Evolutionary conservation across 2,329 filamentous ascomycete species (phyloP), one percentile per base, ranked within the genome.

Genomic region (Beauveria rudraprayagi): DNA sequence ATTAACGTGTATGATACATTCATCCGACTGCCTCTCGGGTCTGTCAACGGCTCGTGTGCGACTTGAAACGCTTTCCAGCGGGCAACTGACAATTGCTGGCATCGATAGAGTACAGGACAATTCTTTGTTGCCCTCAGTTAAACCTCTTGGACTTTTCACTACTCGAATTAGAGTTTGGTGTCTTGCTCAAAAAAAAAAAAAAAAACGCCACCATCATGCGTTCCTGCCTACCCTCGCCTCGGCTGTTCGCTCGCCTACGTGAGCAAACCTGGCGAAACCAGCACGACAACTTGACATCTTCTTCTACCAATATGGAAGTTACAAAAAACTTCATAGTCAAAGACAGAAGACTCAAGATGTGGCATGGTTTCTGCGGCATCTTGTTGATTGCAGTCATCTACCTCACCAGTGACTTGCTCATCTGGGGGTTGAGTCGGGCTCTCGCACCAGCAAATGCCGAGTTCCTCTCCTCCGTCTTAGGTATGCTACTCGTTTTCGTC

Each of bases 381-480:
- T 16, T 73, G 7, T 66, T 70, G 16, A 71, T 78, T 10, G 64
- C 71, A 1, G 30, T 73, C 7, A 69, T 80, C 8, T 78, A 74
- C 46, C 63, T 79, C 2, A 26, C 68, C 17, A 75, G 76, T 61
- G 76, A 82, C 65, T 63, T 81, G n/a, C 64, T 78, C 37, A 78
- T 80, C 22, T 80, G 76, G 67, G 75, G 71, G 2, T 67, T 81
- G 10, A 75, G 77, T 37, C 64, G 70, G 10, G 66, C 67, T 1
- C 67, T 81, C 17, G 65, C 70, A 10, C 64, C 65, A 0, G 68
- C 66, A 2, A 60, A 68, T 3, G 62, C 77, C n/a, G 70, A 77
- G 28, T 81, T 80, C 61, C 77, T 80, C 5, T 75, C 78, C 0
- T 74, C 79, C 7, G 78, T 83, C 48, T 61, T 79, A 37, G 78